These are phyloP conservation scores for Orbilia javanica DNA, from an alignment of 2,329 filamentous ascomycete genomes.

Conservation along the genomic window DNA sequence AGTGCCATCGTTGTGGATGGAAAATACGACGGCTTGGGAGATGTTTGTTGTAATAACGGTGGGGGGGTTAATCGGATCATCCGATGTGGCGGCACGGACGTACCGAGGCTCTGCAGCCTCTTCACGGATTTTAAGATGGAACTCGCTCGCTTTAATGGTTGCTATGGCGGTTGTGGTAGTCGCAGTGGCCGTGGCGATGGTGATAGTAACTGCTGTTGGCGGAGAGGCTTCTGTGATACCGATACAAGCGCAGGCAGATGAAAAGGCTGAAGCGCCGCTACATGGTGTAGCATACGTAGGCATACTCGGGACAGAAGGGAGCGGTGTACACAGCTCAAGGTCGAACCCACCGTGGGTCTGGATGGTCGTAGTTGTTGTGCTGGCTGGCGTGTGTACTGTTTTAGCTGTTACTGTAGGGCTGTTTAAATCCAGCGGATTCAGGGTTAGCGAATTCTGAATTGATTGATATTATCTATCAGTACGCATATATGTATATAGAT, in stretches of 20 bases:
- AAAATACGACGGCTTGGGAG: not conserved
- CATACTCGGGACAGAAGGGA: not conserved
- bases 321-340: not conserved
- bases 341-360: not conserved
- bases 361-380: too few relatives aligned
- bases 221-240: not conserved
- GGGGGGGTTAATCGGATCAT: not conserved
- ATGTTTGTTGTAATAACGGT: not conserved
- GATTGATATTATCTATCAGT: too few relatives aligned
- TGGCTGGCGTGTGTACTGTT: too few relatives aligned
- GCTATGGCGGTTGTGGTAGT: not conserved
- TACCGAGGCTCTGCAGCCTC: not conserved
- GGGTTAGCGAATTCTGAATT: too few relatives aligned
- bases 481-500: too few relatives aligned
- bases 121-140: not conserved
- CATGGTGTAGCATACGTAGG: not conserved
- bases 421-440: too few relatives aligned
- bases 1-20: too few relatives aligned
- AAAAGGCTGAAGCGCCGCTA: not conserved
- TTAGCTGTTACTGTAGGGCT: too few relatives aligned
- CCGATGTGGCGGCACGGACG: not conserved
- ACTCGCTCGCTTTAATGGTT: not conserved
- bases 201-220: not conserved
- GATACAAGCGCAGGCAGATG: slow-evolving; percentile 5
- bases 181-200: not conserved